Evolutionary conservation across 306 rosid genomes (phyloP), one percentile per base, ranked within the genome.

Genomic region (Macrotyloma uniflorum): DNA sequence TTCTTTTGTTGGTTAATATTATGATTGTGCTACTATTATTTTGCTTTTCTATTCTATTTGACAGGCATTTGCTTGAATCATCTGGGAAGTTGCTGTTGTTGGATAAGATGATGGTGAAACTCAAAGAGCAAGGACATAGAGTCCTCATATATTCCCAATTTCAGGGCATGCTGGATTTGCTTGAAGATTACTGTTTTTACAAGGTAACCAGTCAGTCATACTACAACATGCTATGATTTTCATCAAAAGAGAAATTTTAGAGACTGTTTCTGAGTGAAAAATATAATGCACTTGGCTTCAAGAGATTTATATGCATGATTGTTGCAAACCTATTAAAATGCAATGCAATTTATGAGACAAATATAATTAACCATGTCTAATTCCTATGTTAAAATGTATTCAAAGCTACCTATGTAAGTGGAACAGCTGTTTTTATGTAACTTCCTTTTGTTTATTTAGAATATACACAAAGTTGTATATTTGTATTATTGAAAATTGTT

Each of bases 101-200:
- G 85, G 96, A 95, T 86, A 95, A 95, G 85, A 87, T 95, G 98
- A 87, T 95, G 98, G 96, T 91, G 78, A 95, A 86, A 79, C 98
- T 95, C 62, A 91, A 84, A 81, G 93, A 95, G 82, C 98, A 95
- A 91, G 98, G 98, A 73, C 93, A 95, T 32, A 87, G 98, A 82
- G 98, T 95, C 74, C 98, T 95, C 69, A 95, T 95, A 86, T 95
- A 92, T 80, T 80, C 98, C 40, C 98, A 95, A 72, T 95, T 95
- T 86, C 97, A 91, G 80, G 92, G 79, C 87, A 92, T 95, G 98
- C 75, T 95, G 76, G 97, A 92, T 78, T 88, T 95, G 89, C 91
- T 95, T 43, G 98, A 92, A 86, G 98, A 95, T 83, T 95, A 95
- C 71, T 91, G 97, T 82, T 64, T 87, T 42, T 89, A 87, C 89